A percentile compares a stretch with the other conserved stretches of the same genome.
Evolutionary conservation across 2,329 filamentous ascomycete species (phyloP).

Genomic region (Trichoderma sp.): DNA sequence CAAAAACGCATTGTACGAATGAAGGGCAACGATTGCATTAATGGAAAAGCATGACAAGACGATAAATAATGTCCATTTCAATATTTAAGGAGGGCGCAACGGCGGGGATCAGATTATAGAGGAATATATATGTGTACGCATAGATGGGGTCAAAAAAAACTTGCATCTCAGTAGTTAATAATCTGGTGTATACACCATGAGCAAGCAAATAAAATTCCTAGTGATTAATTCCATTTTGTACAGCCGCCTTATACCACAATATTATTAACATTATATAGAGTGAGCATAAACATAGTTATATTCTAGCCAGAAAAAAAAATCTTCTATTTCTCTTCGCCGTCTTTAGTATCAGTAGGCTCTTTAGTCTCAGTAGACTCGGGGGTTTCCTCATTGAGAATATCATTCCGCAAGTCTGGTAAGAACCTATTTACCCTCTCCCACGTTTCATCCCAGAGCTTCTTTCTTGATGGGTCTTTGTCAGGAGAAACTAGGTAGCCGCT

Average conservation of each 20-base stretch:
- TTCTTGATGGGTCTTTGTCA: conserved; percentile 51
- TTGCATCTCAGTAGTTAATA: neutral
- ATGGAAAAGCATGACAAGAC: neutral
- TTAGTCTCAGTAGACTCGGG: neutral
- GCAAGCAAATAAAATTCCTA: neutral
- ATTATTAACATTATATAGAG: neutral
- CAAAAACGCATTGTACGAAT: neutral
- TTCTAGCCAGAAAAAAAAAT: neutral
- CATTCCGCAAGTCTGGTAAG: conserved; percentile 56
- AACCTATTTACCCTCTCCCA: conserved; percentile 66
- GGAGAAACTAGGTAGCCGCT: conserved; percentile 80
- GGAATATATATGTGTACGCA: neutral
- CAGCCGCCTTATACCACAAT: neutral
- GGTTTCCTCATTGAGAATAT: conserved; percentile 29
- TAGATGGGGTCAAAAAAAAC: neutral
- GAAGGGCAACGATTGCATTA: neutral
- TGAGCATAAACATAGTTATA: neutral
- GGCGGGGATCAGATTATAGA: neutral
- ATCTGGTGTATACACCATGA: neutral
- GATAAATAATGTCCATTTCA: neutral
- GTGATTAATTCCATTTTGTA: neutral
- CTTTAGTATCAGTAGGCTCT: neutral
- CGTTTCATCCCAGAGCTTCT: conserved; percentile 59
- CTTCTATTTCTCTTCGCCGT: neutral
- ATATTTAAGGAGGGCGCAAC: neutral